Percentiles rank a stretch among this genome's conserved stretches.
Conservation (phyloP, 805 yeast genomes). For the Pichia ethanolica region DNA sequence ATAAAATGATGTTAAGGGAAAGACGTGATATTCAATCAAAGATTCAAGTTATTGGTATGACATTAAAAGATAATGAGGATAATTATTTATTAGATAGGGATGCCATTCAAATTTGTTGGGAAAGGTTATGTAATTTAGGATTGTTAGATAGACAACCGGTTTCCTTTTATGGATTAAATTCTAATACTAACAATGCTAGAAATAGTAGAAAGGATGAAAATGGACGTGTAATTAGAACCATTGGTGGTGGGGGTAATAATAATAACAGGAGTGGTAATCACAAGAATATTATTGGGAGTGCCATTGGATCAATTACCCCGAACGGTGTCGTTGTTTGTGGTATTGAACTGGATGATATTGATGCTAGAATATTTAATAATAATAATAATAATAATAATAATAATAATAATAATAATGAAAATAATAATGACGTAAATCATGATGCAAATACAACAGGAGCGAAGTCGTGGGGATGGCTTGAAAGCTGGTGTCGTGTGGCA, state of each 20-base stretch:
- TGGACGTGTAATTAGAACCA: neutral
- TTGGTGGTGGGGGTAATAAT: neutral
- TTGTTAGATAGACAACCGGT: slow-evolving; percentile 1
- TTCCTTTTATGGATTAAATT: neutral
- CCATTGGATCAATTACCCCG: neutral
- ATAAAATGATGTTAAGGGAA: slow-evolving; percentile 39
- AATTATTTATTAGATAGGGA: slow-evolving; percentile 5
- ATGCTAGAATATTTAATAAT: neutral
- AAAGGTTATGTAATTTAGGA: slow-evolving; percentile 10
- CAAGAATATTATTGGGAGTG: neutral
- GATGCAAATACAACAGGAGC: neutral
- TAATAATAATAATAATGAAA: no score
- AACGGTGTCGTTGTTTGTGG: slow-evolving; percentile 7
- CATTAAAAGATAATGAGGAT: slow-evolving; percentile 2
- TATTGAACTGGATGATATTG: slow-evolving; percentile 9
- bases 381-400: no score
- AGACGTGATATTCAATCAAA: slow-evolving; percentile 28
- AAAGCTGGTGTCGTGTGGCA: neutral
- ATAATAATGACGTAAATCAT: neutral
- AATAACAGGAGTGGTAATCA: no score
- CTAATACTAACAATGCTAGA: neutral
- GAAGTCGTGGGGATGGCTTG: neutral
- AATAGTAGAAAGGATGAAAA: neutral
- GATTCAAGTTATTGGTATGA: slow-evolving; percentile 12
- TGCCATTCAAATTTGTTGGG: slow-evolving; percentile 15